phyloP scores from a whole-genome alignment of 2,329 filamentous ascomycete genomes.

The Colletotrichum sublineola region DNA sequence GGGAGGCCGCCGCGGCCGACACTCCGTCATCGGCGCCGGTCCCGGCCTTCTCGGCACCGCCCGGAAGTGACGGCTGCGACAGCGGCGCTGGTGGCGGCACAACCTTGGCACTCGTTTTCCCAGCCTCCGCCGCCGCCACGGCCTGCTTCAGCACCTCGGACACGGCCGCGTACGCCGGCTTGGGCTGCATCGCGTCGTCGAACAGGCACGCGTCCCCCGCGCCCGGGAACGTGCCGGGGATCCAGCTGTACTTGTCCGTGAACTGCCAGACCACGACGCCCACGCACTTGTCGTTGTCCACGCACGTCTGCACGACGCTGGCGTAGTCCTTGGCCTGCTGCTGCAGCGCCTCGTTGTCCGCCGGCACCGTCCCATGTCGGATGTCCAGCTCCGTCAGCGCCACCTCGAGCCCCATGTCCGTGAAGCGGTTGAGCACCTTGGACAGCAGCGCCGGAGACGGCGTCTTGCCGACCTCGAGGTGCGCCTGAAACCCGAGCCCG shows the following conservation, averaged over 20 bases:
- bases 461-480: constrained; percentile 62
- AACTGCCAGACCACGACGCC: constrained; percentile 60
- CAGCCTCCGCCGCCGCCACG: constrained; percentile 30
- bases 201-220: constrained; percentile 55
- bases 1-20: constrained; percentile 9
- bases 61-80: not conserved
- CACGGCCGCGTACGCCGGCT: constrained; percentile 57
- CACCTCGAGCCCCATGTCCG: constrained; percentile 64
- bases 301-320: constrained; percentile 52
- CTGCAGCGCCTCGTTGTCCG: constrained; percentile 68
- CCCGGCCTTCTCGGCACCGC: not conserved
- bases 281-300: constrained; percentile 53
- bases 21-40: not conserved
- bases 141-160: constrained; percentile 50
- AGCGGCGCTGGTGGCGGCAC: too few relatives aligned
- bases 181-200: constrained; percentile 53
- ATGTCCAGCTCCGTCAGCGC: constrained; percentile 80
- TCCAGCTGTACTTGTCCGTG: constrained; percentile 58
- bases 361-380: constrained; percentile 64
- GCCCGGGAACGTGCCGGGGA: constrained; percentile 54
- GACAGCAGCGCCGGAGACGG: constrained; percentile 57
- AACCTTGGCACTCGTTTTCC: not conserved
- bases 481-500: constrained; percentile 71
- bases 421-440: constrained; percentile 67
- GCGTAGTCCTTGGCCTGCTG: constrained; percentile 64